A percentile compares a stretch with the other conserved stretches of the same genome.
Conservation (phyloP, 345 rosid genomes). For the Sonneratia alba region DNA sequence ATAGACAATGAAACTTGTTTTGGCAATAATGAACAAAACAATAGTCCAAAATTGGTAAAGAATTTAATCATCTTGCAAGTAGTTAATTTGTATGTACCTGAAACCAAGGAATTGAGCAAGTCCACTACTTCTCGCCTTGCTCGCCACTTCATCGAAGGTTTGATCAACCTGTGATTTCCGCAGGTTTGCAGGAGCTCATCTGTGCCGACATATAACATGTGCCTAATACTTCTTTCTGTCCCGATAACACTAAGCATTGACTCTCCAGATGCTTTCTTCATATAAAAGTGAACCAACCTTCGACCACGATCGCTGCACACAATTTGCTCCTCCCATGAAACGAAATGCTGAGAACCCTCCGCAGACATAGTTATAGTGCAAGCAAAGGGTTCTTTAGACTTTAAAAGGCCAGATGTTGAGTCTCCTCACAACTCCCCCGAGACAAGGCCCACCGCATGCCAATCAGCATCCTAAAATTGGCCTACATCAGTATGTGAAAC, state of each 20-base stretch:
- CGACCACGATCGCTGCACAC: constrained; percentile 32
- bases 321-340: constrained; percentile 40
- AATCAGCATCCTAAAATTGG: no score
- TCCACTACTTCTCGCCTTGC: constrained; percentile 46
- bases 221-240: constrained; percentile 45
- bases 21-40: no score
- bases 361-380: neutral
- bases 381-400: neutral
- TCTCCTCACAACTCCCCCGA: neutral
- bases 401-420: neutral
- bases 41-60: neutral
- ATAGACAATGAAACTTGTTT: no score
- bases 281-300: constrained; percentile 34
- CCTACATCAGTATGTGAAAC: no score
- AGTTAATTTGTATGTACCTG: constrained; percentile 9
- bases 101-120: constrained; percentile 29
- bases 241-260: constrained; percentile 36
- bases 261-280: constrained; percentile 27
- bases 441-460: neutral
- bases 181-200: constrained; percentile 23
- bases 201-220: constrained; percentile 35
- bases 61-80: neutral
- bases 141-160: constrained; percentile 28
- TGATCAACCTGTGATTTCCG: constrained; percentile 17
- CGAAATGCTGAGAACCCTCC: constrained; percentile 16